A percentile compares a stretch with the other conserved stretches of the same genome.
Conservation (phyloP, 148 eudicot genomes). For the Chenopodium quinoa region DNA sequence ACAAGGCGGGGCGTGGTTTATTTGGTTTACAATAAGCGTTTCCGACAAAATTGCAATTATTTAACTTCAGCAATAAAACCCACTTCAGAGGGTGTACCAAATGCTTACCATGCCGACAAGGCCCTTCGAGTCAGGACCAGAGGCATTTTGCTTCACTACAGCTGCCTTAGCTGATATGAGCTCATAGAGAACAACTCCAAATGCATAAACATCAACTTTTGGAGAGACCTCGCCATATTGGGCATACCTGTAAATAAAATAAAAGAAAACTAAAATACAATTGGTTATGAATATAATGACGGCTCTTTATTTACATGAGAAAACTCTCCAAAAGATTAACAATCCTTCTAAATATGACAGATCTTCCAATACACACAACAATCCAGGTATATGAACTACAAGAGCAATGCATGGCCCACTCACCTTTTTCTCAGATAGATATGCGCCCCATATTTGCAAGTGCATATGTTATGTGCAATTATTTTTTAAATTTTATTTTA, state of each 20-base stretch:
- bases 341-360: background rate
- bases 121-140: slow-evolving; percentile 65
- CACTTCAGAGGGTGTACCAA: background rate
- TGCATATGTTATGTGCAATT: background rate
- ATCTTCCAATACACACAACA: background rate
- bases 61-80: background rate
- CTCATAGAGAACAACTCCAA: slow-evolving; percentile 92
- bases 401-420: background rate
- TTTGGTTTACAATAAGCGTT: background rate
- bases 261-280: background rate
- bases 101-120: slow-evolving; percentile 76
- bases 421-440: background rate
- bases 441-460: background rate
- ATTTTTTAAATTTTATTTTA: background rate
- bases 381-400: background rate
- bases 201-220: slow-evolving; percentile 92
- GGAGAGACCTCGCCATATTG: slow-evolving; percentile 86
- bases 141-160: slow-evolving; percentile 55
- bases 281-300: background rate
- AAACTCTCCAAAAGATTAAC: background rate
- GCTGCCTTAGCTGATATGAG: slow-evolving; percentile 94
- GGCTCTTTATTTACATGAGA: background rate
- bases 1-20: no score
- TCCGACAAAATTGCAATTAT: background rate
- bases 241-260: slow-evolving; percentile 55